phyloP scores from a whole-genome alignment of 192 early-diverging fungal genomes.

The Coemansia javaensis region DNA sequence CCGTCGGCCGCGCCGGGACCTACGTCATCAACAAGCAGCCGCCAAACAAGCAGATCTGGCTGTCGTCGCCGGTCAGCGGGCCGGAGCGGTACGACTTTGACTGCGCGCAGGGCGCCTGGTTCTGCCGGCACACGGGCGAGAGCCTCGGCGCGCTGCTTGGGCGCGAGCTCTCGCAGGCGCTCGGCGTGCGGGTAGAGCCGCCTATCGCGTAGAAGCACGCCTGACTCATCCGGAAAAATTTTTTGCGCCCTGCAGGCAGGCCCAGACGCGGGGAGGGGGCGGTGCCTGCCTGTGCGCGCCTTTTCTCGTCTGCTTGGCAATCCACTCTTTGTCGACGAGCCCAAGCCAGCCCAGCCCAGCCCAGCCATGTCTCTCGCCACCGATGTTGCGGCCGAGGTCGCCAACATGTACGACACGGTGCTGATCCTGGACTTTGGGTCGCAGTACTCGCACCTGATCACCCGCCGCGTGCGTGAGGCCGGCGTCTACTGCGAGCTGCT shows the following conservation, averaged over 20 bases:
- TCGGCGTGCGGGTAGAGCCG: too few relatives aligned
- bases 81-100: slow-evolving; percentile 85
- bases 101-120: slow-evolving; percentile 57
- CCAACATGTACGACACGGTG: slow-evolving; percentile 88
- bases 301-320: too few relatives aligned
- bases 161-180: slow-evolving; percentile 51
- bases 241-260: too few relatives aligned
- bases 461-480: slow-evolving; percentile 89
- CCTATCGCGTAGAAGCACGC: too few relatives aligned
- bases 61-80: slow-evolving; percentile 86
- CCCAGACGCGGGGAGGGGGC: too few relatives aligned
- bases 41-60: slow-evolving; percentile 97
- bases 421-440: slow-evolving; percentile 99
- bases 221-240: too few relatives aligned
- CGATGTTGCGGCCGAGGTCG: slow-evolving; percentile 55
- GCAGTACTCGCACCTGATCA: slow-evolving; percentile 98
- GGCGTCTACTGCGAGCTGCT: slow-evolving; percentile 98
- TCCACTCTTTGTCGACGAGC: too few relatives aligned
- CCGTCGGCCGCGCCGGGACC: slow-evolving; percentile 69
- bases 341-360: too few relatives aligned
- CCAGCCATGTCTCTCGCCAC: slow-evolving; percentile 1
- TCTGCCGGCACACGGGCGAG: slow-evolving; percentile 67
- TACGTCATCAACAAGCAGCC: slow-evolving; percentile 99
- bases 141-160: slow-evolving; percentile 65
- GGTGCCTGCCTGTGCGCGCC: too few relatives aligned